Percentiles rank a stretch among this genome's conserved stretches.
Evolutionary conservation across 1,284 basidiomycete species (phyloP).

Genomic region (Ganoderma boninense): DNA sequence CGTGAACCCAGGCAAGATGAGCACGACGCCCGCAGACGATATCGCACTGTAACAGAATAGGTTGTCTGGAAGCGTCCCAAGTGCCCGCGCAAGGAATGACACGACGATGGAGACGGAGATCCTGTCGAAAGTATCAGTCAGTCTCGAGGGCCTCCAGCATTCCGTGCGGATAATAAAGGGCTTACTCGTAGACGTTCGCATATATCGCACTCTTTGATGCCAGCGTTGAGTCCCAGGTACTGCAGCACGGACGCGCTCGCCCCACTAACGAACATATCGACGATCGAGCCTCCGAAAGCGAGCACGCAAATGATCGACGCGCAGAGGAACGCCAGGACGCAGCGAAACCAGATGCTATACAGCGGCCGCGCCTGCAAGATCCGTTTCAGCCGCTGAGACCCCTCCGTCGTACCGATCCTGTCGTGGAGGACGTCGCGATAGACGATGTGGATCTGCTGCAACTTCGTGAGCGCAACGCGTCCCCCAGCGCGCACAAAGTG

Average conservation of each 20-base stretch:
- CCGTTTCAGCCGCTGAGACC: conserved; percentile 63
- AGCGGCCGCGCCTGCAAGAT: conserved; percentile 69
- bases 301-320: conserved; percentile 82
- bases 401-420: conserved; percentile 70
- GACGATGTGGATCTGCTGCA: conserved; percentile 78
- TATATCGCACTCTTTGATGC: conserved; percentile 85
- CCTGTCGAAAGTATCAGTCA: conserved; percentile 49
- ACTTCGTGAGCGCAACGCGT: conserved; percentile 74
- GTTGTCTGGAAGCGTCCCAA: conserved; percentile 73
- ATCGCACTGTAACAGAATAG: conserved; percentile 87
- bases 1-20: conserved; percentile 83
- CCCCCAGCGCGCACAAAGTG: conserved; percentile 82
- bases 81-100: conserved; percentile 78
- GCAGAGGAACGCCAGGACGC: conserved; percentile 76
- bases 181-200: conserved; percentile 90
- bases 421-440: conserved; percentile 85
- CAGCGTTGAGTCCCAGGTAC: conserved; percentile 78
- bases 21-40: conserved; percentile 82
- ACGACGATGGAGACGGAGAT: conserved; percentile 86
- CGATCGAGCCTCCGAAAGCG: conserved; percentile 83
- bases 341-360: conserved; percentile 69
- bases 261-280: conserved; percentile 86
- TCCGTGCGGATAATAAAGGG: conserved; percentile 32
- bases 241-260: conserved; percentile 74
- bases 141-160: conserved; percentile 3